Evolutionary conservation across 768 basidiomycete genomes (phyloP), one percentile per base, ranked within the genome.

Genomic region (Artomyces pyxidatus): DNA sequence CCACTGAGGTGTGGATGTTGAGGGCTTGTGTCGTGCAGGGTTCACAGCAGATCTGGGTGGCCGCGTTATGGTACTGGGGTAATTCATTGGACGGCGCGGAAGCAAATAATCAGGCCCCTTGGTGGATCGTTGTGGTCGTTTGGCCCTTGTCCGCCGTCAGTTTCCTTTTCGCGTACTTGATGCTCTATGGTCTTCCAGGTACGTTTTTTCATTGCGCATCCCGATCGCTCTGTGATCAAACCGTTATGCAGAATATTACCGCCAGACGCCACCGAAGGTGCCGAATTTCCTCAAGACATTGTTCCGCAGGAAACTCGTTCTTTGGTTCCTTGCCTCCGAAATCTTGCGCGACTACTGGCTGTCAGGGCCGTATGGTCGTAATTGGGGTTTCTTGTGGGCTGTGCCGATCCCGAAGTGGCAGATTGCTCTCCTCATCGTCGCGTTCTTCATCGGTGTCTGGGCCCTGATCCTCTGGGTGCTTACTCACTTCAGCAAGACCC

Each of bases 21-120:
- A 79, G 93, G 27, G 93, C 93, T 11, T 94, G 91, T 63, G 70
- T 94, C 53, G 93, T 96, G 0, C 93, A 96, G 67, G 93, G 93
- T 35, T 86, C 91, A 9, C 93, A 96, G 58, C 93, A 95, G 67
- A 80, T 96, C 32, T 96, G 93, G 93, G 85, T 95, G 12, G 88
- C 93, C 3, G 93, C 87, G 7, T 68, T 96, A 30, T 96, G 93
- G 93, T 96, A 89, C 61, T 96, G 93, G 93, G 93, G 93, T 56
- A 80, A 84, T 65, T 78, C 79, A 27, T 71, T 96, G 51, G 85
- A 86, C 61, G 68, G 73, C 7, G 69, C 71, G 19, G 38, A 66
- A 42, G 70, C 77, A 37, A 71, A 67, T 40, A 75, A 76, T 56
- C 63, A 76, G 35, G 69, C 87, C 9, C 91, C 93, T 0, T 89